Evolutionary conservation across 106 monocot species (phyloP).

Genomic region (Allium sativum): DNA sequence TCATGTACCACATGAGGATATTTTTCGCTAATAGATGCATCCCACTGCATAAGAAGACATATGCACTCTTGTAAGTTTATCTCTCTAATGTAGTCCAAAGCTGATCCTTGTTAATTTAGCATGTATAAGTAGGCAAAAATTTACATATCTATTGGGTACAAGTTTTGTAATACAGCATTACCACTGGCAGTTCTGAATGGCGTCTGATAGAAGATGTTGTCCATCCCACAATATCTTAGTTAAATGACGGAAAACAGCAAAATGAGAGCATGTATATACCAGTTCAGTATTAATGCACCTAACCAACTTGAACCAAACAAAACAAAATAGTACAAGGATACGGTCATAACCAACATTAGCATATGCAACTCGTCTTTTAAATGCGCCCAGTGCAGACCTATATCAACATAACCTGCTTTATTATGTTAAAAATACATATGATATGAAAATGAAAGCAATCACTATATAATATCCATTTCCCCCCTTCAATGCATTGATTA

Average conservation of each 20-base stretch:
- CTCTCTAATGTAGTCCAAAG: neutral
- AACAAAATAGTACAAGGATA: slow-evolving; percentile 34
- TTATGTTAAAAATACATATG: neutral
- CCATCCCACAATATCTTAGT: slow-evolving; percentile 51
- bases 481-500: neutral
- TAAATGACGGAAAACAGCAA: slow-evolving; percentile 9
- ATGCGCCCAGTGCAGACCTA: slow-evolving; percentile 67
- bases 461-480: neutral
- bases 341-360: slow-evolving; percentile 88
- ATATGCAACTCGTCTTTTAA: slow-evolving; percentile 66
- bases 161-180: slow-evolving; percentile 6
- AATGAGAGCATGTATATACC: neutral
- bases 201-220: slow-evolving; percentile 53
- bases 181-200: slow-evolving; percentile 36
- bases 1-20: slow-evolving; percentile 80
- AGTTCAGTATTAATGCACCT: neutral
- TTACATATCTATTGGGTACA: neutral
- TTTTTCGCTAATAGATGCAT: slow-evolving; percentile 40
- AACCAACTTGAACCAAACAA: neutral
- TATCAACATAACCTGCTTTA: neutral
- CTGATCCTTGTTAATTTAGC: neutral
- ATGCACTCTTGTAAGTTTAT: neutral
- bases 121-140: neutral
- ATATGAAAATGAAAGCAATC: neutral
- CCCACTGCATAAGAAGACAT: slow-evolving; percentile 35